phyloP scores from a whole-genome alignment of 2,329 filamentous ascomycete genomes.

The Diplocarpon mali region DNA sequence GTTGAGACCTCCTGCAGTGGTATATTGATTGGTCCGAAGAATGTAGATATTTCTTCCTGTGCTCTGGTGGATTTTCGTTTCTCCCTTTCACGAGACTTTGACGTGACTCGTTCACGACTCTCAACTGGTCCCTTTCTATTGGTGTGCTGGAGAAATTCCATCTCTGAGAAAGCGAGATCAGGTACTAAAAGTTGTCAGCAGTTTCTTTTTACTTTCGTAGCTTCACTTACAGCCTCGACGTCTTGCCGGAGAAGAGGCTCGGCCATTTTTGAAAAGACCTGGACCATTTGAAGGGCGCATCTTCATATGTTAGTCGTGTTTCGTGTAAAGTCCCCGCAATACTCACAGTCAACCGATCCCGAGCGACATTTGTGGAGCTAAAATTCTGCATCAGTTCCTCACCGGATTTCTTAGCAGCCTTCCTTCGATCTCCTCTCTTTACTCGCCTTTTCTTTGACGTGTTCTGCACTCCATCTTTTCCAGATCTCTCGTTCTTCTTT shows the following conservation, averaged over 20 bases:
- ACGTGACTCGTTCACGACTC: constrained; percentile 22
- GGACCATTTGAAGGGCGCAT: constrained; percentile 29
- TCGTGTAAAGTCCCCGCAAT: not conserved
- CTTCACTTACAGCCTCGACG: constrained; percentile 29
- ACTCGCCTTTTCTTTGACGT: constrained; percentile 10
- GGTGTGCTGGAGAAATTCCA: constrained; percentile 33
- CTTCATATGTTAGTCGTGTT: constrained; percentile 18
- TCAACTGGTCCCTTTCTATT: constrained; percentile 13
- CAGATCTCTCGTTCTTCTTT: constrained; percentile 23
- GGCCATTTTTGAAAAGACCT: constrained; percentile 37
- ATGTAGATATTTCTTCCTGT: constrained; percentile 23
- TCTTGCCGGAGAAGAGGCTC: constrained; percentile 27
- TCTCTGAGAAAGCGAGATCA: constrained; percentile 42
- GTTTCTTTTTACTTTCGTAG: not conserved
- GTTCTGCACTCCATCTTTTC: constrained; percentile 21
- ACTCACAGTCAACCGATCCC: constrained; percentile 41
- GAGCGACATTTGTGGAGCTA: constrained; percentile 40
- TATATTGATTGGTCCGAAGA: constrained; percentile 19
- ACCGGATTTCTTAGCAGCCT: constrained; percentile 18
- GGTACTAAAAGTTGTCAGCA: constrained; percentile 31
- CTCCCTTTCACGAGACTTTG: constrained; percentile 21
- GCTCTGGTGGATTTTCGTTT: constrained; percentile 12
- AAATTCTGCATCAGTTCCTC: constrained; percentile 45
- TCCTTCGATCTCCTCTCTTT: constrained; percentile 14
- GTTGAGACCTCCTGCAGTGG: constrained; percentile 9